These are phyloP conservation scores for Populus simonii DNA, from an alignment of 345 rosid species.

Conservation along the genomic window DNA sequence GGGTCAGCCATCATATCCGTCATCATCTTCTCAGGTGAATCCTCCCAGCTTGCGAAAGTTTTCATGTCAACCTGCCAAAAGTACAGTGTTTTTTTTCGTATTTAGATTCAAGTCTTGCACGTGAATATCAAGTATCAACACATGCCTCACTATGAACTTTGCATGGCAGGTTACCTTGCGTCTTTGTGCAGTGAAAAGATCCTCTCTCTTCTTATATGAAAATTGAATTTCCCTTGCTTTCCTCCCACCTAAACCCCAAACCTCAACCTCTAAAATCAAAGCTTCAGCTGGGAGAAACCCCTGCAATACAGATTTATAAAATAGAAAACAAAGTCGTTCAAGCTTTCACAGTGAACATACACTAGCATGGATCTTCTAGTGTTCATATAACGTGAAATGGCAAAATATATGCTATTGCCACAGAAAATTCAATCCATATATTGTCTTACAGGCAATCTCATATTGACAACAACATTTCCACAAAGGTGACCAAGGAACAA, in stretches of 20 bases:
- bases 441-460: not conserved
- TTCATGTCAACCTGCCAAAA: constrained; percentile 70
- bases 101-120: not conserved
- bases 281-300: constrained; percentile 78
- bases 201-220: constrained; percentile 63
- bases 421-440: not conserved
- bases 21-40: constrained; percentile 95
- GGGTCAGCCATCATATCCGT: constrained; percentile 73
- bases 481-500: not conserved
- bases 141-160: not conserved
- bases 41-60: constrained; percentile 77
- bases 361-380: not conserved
- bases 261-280: constrained; percentile 63
- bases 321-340: not conserved
- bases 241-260: constrained; percentile 81
- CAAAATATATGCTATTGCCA: not conserved
- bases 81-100: not conserved
- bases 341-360: not conserved
- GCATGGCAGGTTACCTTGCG: constrained; percentile 57
- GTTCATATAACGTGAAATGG: not conserved
- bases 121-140: no score
- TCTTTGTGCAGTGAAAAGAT: constrained; percentile 75
- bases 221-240: constrained; percentile 57
- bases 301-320: constrained; percentile 31
- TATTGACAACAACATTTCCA: not conserved